Base-by-base conservation (phyloP, 2,329 filamentous ascomycete species). In the Penicillium brasilianum region DNA sequence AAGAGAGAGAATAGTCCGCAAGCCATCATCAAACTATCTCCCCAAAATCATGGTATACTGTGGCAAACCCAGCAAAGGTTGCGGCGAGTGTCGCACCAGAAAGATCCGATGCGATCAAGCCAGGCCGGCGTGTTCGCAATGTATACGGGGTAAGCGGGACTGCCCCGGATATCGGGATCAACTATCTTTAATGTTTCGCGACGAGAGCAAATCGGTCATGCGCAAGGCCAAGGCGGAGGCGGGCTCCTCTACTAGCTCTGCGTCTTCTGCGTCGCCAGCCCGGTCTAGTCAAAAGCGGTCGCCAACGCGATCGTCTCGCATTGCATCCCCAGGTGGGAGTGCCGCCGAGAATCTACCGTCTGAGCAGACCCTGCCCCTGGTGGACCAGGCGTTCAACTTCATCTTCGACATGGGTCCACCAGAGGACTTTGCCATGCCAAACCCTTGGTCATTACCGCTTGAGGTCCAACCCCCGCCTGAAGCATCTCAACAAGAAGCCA, bases 91-190 rank as follows among this genome's bases (percentile, higher is more conserved):
- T 61, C 74, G 80, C 57, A 67, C 74, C 22, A 74, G 77, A 58
- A 79, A 81, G 67, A 79, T 81, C 41, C 80, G 74, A 30, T 89
- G 87, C 75, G 87, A 89, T 73, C 87, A 86, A 71, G 80, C 81
- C 50, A 80, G 78, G 43, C 87, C 87, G 5, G 81, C 85, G 68
- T 89, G 87, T 69, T 85, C 85, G 25, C 87, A 89, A 78, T 89
- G 87, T 70, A 77, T 83, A 48, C 84, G 86, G 43, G 82, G 86
- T 49, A 81, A 82, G 69, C 85, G 86, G 73, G 82, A 78, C 68
- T 89, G 87, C 66, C 85, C 86, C 20, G 87, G 87, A 7, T 89
- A 89, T 68, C 82, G 87, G 66, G 86, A 89, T 64, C 85, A 87
- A 72, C 76, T 88, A 36, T 86, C 86, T 34, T 78, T 89, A 59